Evolutionary conservation across 2,329 filamentous ascomycete species (phyloP).

Genomic region (Penicillium aurantiogriseum): DNA sequence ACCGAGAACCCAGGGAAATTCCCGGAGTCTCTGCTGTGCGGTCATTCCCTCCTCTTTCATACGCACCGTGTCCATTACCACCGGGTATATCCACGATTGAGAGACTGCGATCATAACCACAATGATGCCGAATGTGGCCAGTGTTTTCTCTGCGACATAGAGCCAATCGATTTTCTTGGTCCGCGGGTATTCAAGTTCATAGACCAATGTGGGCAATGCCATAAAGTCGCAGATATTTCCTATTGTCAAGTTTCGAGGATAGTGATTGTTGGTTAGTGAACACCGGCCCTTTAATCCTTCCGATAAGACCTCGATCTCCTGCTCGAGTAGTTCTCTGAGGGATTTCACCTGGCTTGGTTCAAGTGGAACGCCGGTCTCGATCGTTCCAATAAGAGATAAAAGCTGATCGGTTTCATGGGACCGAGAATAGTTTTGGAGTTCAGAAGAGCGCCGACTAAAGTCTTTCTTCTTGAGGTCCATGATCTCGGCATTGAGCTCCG

Average conservation of each 20-base stretch:
- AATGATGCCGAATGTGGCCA: conserved; percentile 65
- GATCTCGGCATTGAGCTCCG: conserved; percentile 5
- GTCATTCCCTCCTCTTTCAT: conserved; percentile 60
- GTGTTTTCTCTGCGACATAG: conserved; percentile 70
- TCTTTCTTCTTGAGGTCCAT: conserved; percentile 27
- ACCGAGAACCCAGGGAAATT: conserved; percentile 72
- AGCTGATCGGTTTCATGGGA: conserved; percentile 52
- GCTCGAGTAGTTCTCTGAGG: conserved; percentile 65
- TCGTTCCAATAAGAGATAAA: conserved; percentile 59
- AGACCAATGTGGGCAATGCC: conserved; percentile 72
- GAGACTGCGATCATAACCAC: conserved; percentile 77
- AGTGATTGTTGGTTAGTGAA: conserved; percentile 51
- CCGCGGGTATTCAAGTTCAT: conserved; percentile 74
- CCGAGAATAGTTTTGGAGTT: conserved; percentile 12
- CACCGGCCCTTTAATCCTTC: conserved; percentile 66
- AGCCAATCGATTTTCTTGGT: conserved; percentile 67
- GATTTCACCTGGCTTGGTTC: conserved; percentile 54
- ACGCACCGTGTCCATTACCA: conserved; percentile 68
- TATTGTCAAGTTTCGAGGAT: conserved; percentile 68
- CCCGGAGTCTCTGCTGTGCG: conserved; percentile 59
- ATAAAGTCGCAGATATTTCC: conserved; percentile 70
- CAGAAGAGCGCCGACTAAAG: conserved; percentile 43
- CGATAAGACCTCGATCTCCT: conserved; percentile 63
- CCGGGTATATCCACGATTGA: conserved; percentile 74
- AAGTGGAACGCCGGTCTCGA: conserved; percentile 61